Evolutionary conservation across 1,284 basidiomycete genomes (phyloP).

Genomic region (Ustilago loliicola): DNA sequence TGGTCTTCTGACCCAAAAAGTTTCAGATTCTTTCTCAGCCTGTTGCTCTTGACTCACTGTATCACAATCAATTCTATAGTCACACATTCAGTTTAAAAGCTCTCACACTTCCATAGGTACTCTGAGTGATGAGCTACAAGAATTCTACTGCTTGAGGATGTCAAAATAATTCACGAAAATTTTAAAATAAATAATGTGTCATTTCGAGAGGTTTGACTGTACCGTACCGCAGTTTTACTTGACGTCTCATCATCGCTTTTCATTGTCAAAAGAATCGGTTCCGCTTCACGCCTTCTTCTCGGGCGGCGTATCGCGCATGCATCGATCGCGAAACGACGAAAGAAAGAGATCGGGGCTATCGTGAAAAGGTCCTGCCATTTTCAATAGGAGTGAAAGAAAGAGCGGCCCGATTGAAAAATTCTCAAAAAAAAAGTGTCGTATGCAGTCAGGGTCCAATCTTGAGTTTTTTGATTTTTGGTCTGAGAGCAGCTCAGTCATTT

Average conservation of each 20-base stretch:
- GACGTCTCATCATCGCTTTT: not conserved
- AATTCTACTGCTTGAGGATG: too few species aligned
- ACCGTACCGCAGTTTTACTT: conserved; percentile 11
- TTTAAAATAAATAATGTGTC: too few species aligned
- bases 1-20: too few species aligned
- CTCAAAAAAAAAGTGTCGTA: not conserved
- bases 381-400: too few species aligned
- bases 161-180: not conserved
- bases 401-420: conserved; percentile 7
- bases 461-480: conserved; percentile 4
- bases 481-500: conserved; percentile 5
- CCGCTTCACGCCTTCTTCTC: not conserved
- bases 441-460: conserved; percentile 39
- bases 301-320: not conserved
- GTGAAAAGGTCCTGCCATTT: too few species aligned
- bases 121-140: too few species aligned
- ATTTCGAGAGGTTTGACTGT: too few species aligned
- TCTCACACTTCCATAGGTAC: too few species aligned
- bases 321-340: not conserved
- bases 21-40: too few species aligned
- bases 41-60: too few species aligned
- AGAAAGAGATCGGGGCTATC: not conserved
- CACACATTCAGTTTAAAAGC: too few species aligned
- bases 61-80: too few species aligned
- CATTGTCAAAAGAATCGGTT: not conserved